These are phyloP conservation scores for Tephrocybe sp. DNA, from an alignment of 768 basidiomycete genomes.

Conservation along the genomic window DNA sequence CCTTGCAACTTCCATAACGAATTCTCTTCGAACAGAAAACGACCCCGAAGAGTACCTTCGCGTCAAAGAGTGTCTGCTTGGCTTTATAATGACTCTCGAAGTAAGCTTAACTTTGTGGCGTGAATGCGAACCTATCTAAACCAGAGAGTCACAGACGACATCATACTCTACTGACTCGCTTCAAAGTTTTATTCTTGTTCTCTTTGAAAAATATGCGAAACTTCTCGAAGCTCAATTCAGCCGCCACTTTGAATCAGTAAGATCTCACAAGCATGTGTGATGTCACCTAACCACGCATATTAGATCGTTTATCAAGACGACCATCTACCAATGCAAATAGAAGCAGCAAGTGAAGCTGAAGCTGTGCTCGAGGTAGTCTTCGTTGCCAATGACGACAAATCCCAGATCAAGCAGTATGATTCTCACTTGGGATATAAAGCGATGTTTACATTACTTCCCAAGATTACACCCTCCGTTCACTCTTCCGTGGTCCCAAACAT, in stretches of 20 bases:
- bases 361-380: constrained; percentile 81
- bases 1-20: constrained; percentile 71
- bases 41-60: constrained; percentile 81
- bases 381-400: constrained; percentile 69
- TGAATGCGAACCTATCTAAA: background rate
- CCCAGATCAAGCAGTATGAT: constrained; percentile 55
- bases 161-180: constrained; percentile 83
- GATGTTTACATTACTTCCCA: constrained; percentile 25
- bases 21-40: constrained; percentile 68
- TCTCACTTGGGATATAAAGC: background rate
- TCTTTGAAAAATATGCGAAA: constrained; percentile 89
- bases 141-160: constrained; percentile 57
- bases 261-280: constrained; percentile 15
- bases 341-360: constrained; percentile 60
- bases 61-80: constrained; percentile 81
- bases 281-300: constrained; percentile 2
- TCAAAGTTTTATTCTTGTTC: constrained; percentile 78
- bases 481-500: constrained; percentile 94
- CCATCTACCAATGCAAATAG: constrained; percentile 81
- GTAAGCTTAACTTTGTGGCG: constrained; percentile 37
- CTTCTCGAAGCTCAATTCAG: constrained; percentile 83
- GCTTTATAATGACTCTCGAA: constrained; percentile 91
- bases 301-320: constrained; percentile 89
- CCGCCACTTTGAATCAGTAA: constrained; percentile 76
- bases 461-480: constrained; percentile 64